Evolutionary conservation across 2,329 filamentous ascomycete species (phyloP), one percentile per base, ranked within the genome.

Genomic region (Aspergillus brunneoviolaceus): DNA sequence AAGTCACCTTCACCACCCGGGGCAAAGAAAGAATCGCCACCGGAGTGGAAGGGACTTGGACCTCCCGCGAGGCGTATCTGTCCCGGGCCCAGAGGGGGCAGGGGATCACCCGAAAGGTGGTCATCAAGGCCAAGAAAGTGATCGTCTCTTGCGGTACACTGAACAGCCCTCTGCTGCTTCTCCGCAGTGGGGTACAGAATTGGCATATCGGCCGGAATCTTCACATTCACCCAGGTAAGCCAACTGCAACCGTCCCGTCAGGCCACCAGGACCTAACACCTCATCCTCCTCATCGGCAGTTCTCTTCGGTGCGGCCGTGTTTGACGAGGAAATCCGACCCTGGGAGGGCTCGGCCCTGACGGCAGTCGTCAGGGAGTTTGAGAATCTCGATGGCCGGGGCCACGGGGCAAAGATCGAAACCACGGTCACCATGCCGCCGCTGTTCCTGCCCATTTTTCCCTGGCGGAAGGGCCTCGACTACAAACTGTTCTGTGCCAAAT

Each of bases 391-490:
- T 72, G 85, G 85, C 5, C 81, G 87, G 49, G 91, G 92, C 59
- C 92, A 97, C 68, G 94, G 94, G 42, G 82, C 84, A 51, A 96
- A 96, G 74, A 80, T 97, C 27, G 92, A 97, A 80, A 81, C 87
- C 10, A 85, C 85, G 1, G 85, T 84, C 68, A 93, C 95, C 89
- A 69, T 92, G 70, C 91, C 92, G 0, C 85, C 87, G 19, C 72
- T 86, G 2, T 82, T 85, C 67, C 78, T 92, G 12, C 79, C 86
- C 5, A 77, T 84, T 54, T 79, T 90, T 56, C 83, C 87, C 14
- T 96, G 90, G 87, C 78, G 74, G n/a, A 79, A 80, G 57, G 89
- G 87, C 0, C 72, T 92, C 11, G 84, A 91, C 49, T 90, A 84
- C 73, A 96, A 96, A 77, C 77, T 89, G 19, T 80, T 86, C 61